These are phyloP conservation scores for Fragilaria crotonensis DNA, from an alignment of 108 stramenopile genomes.

Conservation along the genomic window DNA sequence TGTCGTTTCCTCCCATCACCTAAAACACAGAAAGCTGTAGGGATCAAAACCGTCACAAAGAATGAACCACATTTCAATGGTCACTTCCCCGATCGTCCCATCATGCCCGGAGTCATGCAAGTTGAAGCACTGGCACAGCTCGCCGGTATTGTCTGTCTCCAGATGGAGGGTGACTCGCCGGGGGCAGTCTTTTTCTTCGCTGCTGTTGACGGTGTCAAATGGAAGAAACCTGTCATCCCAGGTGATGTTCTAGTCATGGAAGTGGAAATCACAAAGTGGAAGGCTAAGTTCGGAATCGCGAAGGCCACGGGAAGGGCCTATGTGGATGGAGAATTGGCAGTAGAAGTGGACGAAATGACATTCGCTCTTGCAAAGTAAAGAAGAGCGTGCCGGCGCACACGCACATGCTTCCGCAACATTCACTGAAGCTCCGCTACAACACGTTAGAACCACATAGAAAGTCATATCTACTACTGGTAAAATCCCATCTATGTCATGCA, in stretches of 20 bases:
- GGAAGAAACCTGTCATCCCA: constrained; percentile 97
- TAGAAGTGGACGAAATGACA: constrained; percentile 82
- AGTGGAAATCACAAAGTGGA: constrained; percentile 86
- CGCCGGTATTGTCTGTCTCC: constrained; percentile 87
- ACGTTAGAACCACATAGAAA: too few relatives aligned
- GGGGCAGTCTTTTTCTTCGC: constrained; percentile 96
- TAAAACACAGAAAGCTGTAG: constrained; percentile 64
- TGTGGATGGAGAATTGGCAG: constrained; percentile 79
- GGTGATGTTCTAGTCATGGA: constrained; percentile 96
- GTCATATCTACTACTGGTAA: too few relatives aligned
- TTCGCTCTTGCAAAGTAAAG: constrained; percentile 61
- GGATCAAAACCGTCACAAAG: constrained; percentile 90
- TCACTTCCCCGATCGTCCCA: constrained; percentile 94
- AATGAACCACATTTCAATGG: constrained; percentile 98
- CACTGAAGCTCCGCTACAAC: too few relatives aligned
- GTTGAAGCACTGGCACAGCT: constrained; percentile 97
- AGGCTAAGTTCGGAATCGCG: constrained; percentile 78
- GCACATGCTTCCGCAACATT: too few relatives aligned
- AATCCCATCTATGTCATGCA: too few relatives aligned
- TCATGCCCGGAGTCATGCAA: constrained; percentile 98
- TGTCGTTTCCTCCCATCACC: not conserved
- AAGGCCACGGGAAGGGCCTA: constrained; percentile 82
- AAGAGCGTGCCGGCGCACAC: too few relatives aligned
- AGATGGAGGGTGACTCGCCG: constrained; percentile 75
- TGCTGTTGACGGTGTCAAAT: constrained; percentile 94